These are phyloP conservation scores for Diplodia sapinea DNA, from an alignment of 2,329 filamentous ascomycete genomes.

Conservation along the genomic window DNA sequence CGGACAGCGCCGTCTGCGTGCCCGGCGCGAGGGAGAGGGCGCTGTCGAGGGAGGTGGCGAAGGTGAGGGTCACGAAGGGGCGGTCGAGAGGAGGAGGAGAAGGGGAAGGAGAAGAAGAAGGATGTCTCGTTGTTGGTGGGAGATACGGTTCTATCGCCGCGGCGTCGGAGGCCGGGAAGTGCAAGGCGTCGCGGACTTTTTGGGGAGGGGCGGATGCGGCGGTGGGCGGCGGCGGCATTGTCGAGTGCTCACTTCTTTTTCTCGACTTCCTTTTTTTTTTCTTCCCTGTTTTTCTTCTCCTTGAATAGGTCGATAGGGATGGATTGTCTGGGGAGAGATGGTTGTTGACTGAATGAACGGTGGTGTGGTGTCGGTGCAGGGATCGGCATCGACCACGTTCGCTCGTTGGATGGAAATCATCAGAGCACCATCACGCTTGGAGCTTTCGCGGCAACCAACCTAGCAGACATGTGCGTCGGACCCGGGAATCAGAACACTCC, in stretches of 20 bases:
- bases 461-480: neutral
- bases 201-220: conserved; percentile 2
- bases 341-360: neutral
- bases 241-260: too few species aligned
- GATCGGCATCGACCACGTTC: neutral
- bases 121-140: conserved; percentile 37
- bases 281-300: too few species aligned
- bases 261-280: too few species aligned
- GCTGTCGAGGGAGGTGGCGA: conserved; percentile 87
- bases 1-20: conserved; percentile 81
- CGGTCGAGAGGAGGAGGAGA: conserved; percentile 44
- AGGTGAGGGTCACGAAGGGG: conserved; percentile 74
- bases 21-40: conserved; percentile 77
- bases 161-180: conserved; percentile 53
- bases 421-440: neutral
- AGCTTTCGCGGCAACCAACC: neutral
- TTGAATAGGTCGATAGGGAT: neutral
- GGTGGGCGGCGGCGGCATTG: neutral
- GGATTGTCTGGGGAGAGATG: neutral
- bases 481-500: neutral
- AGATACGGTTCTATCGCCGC: conserved; percentile 60
- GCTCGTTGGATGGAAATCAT: neutral
- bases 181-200: conserved; percentile 38
- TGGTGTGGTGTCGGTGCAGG: neutral
- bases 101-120: conserved; percentile 59